A percentile compares a stretch with the other conserved stretches of the same genome.
phyloP scores from a whole-genome alignment of 1,284 basidiomycete genomes.

The Cronartium ribicola region DNA sequence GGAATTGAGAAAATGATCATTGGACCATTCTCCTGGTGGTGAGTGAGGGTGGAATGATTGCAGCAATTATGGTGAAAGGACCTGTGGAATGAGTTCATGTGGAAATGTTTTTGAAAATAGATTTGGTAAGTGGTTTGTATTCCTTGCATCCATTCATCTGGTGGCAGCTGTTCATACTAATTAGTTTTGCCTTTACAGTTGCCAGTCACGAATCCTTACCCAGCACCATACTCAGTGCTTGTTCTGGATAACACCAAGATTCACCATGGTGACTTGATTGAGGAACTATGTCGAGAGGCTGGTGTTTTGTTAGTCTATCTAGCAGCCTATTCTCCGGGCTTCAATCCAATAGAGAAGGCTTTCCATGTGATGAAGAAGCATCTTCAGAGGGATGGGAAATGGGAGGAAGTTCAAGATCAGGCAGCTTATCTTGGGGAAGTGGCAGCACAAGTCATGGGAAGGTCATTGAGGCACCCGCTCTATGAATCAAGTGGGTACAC shows the following conservation, averaged over 20 bases:
- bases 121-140: too few species aligned
- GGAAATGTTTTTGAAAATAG: too few species aligned
- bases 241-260: constrained; percentile 3
- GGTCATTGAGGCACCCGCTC: not conserved
- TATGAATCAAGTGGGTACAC: not conserved
- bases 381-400: not conserved
- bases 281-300: not conserved
- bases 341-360: constrained; percentile 17
- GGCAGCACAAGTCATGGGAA: not conserved
- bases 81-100: too few species aligned
- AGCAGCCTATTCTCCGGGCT: constrained; percentile 7
- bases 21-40: too few species aligned
- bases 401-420: not conserved
- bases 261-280: constrained; percentile 12
- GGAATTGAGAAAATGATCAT: too few species aligned
- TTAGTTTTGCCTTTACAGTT: too few species aligned
- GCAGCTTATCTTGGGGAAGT: not conserved
- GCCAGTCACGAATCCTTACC: not conserved
- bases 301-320: constrained; percentile 11
- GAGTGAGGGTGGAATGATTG: too few species aligned
- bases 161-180: too few species aligned
- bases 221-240: not conserved
- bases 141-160: too few species aligned
- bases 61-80: too few species aligned
- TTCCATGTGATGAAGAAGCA: constrained; percentile 12